Percentiles rank a stretch among this genome's conserved stretches.
phyloP scores from a whole-genome alignment of 73 alveolate genomes.

The Blepharisma japonicum region DNA sequence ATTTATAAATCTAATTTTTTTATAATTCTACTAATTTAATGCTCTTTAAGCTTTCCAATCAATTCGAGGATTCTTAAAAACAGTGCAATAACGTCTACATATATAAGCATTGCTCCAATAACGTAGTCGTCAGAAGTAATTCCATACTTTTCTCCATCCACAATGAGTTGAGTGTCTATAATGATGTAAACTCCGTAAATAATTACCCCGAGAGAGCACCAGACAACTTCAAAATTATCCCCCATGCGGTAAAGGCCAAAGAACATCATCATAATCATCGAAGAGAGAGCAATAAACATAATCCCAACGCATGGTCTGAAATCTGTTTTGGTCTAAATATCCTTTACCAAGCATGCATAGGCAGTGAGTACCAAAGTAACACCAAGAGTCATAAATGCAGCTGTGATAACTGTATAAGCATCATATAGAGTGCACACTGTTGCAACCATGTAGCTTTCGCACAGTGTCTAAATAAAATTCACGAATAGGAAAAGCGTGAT shows the following conservation, averaged over 20 bases:
- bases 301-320: slow-evolving; percentile 64
- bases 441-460: slow-evolving; percentile 63
- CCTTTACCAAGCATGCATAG: slow-evolving; percentile 34
- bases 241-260: slow-evolving; percentile 32
- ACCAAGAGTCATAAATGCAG: slow-evolving; percentile 44
- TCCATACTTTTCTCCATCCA: slow-evolving; percentile 43
- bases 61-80: slow-evolving; percentile 32
- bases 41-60: background rate
- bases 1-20: too few relatives aligned
- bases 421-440: slow-evolving; percentile 47
- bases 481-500: slow-evolving; percentile 54
- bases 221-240: slow-evolving; percentile 27
- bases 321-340: slow-evolving; percentile 33
- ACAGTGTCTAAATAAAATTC: slow-evolving; percentile 40
- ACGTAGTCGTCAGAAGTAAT: slow-evolving; percentile 55
- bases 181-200: slow-evolving; percentile 42
- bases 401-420: slow-evolving; percentile 43
- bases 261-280: slow-evolving; percentile 43
- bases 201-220: slow-evolving; percentile 38
- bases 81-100: slow-evolving; percentile 51
- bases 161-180: slow-evolving; percentile 51
- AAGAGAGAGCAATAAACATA: slow-evolving; percentile 28
- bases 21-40: too few relatives aligned
- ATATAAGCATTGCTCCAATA: slow-evolving; percentile 52
- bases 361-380: slow-evolving; percentile 43